A percentile compares a stretch with the other conserved stretches of the same genome.
Evolutionary conservation across 176 grass and related monocot genomes (phyloP).

Genomic region (Ampelocalamus luodianensis): DNA sequence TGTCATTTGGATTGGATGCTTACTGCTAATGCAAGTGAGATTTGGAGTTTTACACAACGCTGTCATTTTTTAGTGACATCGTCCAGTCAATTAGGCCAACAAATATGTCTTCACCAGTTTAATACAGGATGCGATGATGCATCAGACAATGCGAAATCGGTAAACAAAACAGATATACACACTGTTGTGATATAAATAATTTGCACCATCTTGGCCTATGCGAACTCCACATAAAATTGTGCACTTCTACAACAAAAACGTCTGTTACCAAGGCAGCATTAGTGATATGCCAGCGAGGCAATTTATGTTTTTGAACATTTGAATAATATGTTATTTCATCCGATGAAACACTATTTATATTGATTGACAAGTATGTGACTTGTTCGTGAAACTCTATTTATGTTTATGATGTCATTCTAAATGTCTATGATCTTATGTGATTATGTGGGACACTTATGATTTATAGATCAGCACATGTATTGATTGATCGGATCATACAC

Average conservation of each 20-base stretch:
- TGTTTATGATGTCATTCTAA: too few species aligned
- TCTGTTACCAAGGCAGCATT: slow-evolving; percentile 14
- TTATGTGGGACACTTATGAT: too few species aligned
- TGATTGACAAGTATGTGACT: too few species aligned
- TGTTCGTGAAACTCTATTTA: too few species aligned
- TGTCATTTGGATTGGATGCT: background rate
- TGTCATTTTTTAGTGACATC: background rate
- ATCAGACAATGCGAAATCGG: background rate
- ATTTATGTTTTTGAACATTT: too few species aligned
- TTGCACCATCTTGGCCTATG: slow-evolving; percentile 34
- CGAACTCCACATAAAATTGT: slow-evolving; percentile 32
- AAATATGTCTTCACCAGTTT: background rate
- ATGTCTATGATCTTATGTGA: too few species aligned
- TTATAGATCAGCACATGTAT: too few species aligned
- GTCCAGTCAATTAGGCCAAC: background rate
- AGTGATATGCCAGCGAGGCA: too few species aligned
- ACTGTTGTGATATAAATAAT: slow-evolving; percentile 40
- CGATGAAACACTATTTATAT: too few species aligned
- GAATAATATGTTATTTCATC: too few species aligned
- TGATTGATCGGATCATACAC: too few species aligned
- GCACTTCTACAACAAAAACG: slow-evolving; percentile 42
- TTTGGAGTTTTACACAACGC: background rate
- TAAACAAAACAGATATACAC: slow-evolving; percentile 44
- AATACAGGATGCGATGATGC: background rate
- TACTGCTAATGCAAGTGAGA: background rate